Evolutionary conservation across 2,329 filamentous ascomycete species (phyloP).

Genomic region (Fonsecaea erecta): DNA sequence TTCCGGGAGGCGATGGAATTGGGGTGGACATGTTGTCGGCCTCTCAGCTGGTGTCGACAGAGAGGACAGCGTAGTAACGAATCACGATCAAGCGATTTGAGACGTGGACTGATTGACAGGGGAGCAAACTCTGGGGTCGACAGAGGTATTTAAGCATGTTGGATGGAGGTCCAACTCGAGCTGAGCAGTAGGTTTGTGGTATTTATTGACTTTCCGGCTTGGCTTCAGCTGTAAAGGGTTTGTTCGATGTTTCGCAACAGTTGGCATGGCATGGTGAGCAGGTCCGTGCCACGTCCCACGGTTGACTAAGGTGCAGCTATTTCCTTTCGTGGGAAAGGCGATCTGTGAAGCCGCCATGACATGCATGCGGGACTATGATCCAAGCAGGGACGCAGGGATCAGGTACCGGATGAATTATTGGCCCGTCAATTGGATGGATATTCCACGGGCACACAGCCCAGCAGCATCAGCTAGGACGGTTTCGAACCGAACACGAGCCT

Average conservation of each 20-base stretch:
- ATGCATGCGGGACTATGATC: neutral
- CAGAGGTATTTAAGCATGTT: neutral
- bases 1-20: constrained; percentile 57
- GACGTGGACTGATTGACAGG: neutral
- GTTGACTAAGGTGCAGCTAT: neutral
- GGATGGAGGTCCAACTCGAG: neutral
- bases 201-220: neutral
- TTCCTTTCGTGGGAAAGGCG: neutral
- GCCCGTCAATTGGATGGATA: neutral
- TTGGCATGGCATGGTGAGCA: neutral
- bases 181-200: neutral
- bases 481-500: neutral
- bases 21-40: constrained; percentile 50
- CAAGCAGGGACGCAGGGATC: neutral
- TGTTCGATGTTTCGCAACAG: neutral
- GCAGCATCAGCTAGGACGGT: neutral
- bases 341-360: neutral
- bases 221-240: neutral
- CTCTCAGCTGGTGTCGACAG: neutral
- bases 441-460: neutral
- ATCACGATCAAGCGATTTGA: neutral
- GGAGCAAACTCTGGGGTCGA: neutral
- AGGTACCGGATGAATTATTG: neutral
- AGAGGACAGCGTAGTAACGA: neutral
- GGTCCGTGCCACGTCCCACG: neutral